Percentiles rank a stretch among this genome's conserved stretches.
These are phyloP conservation scores for Ophiocordyceps camponoti-saundersi DNA, from an alignment of 2,329 filamentous ascomycete genomes.

Conservation along the genomic window DNA sequence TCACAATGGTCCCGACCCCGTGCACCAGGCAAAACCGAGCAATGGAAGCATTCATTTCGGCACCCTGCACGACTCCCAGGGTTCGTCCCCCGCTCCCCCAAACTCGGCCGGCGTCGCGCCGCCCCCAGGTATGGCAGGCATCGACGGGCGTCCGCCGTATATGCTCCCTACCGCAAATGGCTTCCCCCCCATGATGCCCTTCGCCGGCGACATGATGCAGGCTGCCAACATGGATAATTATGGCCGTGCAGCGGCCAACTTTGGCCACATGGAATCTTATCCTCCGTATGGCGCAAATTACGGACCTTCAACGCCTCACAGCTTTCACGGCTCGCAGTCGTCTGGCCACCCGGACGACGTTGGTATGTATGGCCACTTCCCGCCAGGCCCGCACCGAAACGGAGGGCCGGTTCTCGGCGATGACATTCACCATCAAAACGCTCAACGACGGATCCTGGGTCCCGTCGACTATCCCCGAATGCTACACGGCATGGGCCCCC, in stretches of 20 bases:
- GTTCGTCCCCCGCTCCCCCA: conserved; percentile 38
- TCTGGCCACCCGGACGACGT: conserved; percentile 31
- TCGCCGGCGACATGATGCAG: conserved; percentile 17
- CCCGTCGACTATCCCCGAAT: conserved; percentile 14
- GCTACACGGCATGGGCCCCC: conserved; percentile 13
- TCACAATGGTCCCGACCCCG: conserved; percentile 15
- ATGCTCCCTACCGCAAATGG: conserved; percentile 16
- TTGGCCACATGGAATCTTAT: conserved; percentile 17
- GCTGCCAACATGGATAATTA: conserved; percentile 18
- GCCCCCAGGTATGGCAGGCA: conserved; percentile 25
- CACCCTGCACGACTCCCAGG: conserved; percentile 34
- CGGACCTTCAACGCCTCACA: conserved; percentile 39
- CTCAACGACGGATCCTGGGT: conserved; percentile 13
- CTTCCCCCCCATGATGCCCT: conserved; percentile 20
- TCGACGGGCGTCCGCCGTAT: conserved; percentile 16
- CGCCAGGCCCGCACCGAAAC: conserved; percentile 21
- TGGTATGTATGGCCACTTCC: conserved; percentile 21
- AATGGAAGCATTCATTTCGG: conserved; percentile 40
- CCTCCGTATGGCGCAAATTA: conserved; percentile 20
- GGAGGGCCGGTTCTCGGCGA: conserved; percentile 13
- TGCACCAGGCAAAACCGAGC: conserved; percentile 36
- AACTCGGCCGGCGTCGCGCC: conserved; percentile 28
- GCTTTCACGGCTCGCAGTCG: conserved; percentile 44
- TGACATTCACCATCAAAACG: conserved; percentile 12
- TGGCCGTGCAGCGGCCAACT: conserved; percentile 18